Conservation (phyloP, 179 eudicot genomes). For the Drosera spatulata region DNA sequence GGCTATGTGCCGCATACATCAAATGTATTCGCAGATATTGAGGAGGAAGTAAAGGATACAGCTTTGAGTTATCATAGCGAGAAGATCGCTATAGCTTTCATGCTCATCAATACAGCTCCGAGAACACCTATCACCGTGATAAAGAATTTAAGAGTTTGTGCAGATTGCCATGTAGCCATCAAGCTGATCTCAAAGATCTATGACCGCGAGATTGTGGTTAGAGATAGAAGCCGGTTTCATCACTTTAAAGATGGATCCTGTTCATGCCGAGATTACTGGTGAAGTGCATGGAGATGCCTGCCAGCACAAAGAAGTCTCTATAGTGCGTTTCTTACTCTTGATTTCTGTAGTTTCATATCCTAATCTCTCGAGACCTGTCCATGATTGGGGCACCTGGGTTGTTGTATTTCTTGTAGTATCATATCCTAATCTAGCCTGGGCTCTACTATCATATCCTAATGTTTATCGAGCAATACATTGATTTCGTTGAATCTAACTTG, state of each 20-base stretch:
- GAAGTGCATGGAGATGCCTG: slow-evolving; percentile 3
- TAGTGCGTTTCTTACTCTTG: no score
- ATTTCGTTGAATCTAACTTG: no score
- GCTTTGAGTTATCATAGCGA: slow-evolving; percentile 73
- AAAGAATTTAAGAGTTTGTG: slow-evolving; percentile 80
- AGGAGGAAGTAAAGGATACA: slow-evolving; percentile 87
- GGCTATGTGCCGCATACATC: slow-evolving; percentile 61
- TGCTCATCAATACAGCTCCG: slow-evolving; percentile 62
- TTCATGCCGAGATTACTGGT: slow-evolving; percentile 87
- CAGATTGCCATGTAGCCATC: slow-evolving; percentile 73
- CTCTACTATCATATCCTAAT: no score
- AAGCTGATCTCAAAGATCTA: slow-evolving; percentile 68
- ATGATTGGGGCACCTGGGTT: no score
- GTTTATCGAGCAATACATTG: no score
- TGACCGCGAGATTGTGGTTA: slow-evolving; percentile 60
- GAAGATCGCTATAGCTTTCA: slow-evolving; percentile 82
- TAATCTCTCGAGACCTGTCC: no score
- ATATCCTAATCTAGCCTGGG: no score
- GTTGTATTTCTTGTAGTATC: no score
- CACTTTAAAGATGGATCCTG: slow-evolving; percentile 76
- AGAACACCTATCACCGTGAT: slow-evolving; percentile 52
- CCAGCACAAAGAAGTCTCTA: no score
- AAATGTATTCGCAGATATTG: slow-evolving; percentile 78
- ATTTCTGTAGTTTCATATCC: no score
- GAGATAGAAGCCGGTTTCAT: slow-evolving; percentile 91